Conservation (phyloP, 345 rosid genomes). For the Citrus hindsii region DNA sequence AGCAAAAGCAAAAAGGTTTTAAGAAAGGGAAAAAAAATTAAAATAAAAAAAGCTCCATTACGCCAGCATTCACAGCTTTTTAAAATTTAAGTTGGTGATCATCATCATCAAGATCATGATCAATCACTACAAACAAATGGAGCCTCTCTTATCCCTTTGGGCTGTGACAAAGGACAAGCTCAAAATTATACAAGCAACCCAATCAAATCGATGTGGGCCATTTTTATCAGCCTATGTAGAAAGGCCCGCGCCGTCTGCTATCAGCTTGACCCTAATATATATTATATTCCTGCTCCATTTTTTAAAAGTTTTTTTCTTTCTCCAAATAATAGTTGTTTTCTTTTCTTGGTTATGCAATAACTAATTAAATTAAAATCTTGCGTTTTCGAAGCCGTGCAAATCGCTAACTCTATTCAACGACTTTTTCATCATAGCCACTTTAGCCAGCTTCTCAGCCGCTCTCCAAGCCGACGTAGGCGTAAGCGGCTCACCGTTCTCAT, state of each 20-base stretch:
- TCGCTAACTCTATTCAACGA: conserved; percentile 72
- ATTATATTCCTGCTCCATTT: background rate
- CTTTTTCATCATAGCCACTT: conserved; percentile 78
- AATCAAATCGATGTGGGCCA: conserved; percentile 8
- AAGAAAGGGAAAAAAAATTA: background rate
- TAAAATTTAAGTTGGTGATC: background rate
- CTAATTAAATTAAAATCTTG: conserved; percentile 59
- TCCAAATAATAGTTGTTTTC: background rate
- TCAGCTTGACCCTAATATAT: conserved; percentile 6
- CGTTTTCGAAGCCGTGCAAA: conserved; percentile 95
- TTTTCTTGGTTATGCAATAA: background rate
- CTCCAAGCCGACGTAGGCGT: conserved; percentile 90
- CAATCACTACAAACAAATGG: background rate
- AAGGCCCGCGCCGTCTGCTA: conserved; percentile 34
- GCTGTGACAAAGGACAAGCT: background rate
- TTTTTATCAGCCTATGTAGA: conserved; percentile 11
- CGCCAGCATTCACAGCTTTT: background rate
- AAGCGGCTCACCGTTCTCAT: conserved; percentile 78
- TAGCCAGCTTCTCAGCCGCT: conserved; percentile 91
- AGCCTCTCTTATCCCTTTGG: background rate
- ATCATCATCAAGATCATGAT: background rate
- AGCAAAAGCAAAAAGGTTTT: background rate
- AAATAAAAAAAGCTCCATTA: background rate
- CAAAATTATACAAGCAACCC: background rate
- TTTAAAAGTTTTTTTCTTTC: background rate